These are phyloP conservation scores for Paracoccidioides lutzii DNA, from an alignment of 2,329 filamentous ascomycete species.

Conservation along the genomic window DNA sequence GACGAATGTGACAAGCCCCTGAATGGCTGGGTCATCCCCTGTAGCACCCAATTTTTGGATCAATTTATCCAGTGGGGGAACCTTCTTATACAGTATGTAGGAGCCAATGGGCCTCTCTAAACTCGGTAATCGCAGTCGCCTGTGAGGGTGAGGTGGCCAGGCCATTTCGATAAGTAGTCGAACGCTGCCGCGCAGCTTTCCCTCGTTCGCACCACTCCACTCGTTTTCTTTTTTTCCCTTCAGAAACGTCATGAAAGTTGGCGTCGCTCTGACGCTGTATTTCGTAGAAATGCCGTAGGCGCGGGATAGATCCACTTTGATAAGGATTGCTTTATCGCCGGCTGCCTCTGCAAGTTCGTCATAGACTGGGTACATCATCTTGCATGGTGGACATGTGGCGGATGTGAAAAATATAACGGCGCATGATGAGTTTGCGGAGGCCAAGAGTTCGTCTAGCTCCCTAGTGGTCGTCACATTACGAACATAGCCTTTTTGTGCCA, in stretches of 20 bases:
- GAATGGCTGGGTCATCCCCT: constrained; percentile 48
- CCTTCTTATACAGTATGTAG: constrained; percentile 63
- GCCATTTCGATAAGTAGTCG: constrained; percentile 63
- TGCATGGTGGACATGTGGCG: constrained; percentile 73
- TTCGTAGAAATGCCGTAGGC: constrained; percentile 51
- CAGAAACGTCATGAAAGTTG: constrained; percentile 78
- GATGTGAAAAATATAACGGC: constrained; percentile 89
- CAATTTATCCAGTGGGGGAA: constrained; percentile 73
- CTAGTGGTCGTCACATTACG: constrained; percentile 46
- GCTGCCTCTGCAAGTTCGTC: constrained; percentile 66
- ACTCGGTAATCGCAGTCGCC: constrained; percentile 54
- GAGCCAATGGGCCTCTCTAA: constrained; percentile 51
- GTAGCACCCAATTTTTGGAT: constrained; percentile 59
- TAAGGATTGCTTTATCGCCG: constrained; percentile 53
- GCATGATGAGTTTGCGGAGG: constrained; percentile 50
- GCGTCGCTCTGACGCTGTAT: constrained; percentile 63
- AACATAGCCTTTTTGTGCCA: constrained; percentile 36
- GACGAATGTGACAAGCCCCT: constrained; percentile 58
- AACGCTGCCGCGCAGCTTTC: constrained; percentile 56
- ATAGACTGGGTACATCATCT: constrained; percentile 66
- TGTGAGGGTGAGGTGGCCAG: constrained; percentile 63
- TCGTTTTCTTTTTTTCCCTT: constrained; percentile 61
- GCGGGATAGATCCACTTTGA: constrained; percentile 69
- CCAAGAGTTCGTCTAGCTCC: constrained; percentile 49
- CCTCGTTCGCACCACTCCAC: constrained; percentile 66